phyloP scores from a whole-genome alignment of 1,139 yeast species.

The Kodamaea anthophila region DNA sequence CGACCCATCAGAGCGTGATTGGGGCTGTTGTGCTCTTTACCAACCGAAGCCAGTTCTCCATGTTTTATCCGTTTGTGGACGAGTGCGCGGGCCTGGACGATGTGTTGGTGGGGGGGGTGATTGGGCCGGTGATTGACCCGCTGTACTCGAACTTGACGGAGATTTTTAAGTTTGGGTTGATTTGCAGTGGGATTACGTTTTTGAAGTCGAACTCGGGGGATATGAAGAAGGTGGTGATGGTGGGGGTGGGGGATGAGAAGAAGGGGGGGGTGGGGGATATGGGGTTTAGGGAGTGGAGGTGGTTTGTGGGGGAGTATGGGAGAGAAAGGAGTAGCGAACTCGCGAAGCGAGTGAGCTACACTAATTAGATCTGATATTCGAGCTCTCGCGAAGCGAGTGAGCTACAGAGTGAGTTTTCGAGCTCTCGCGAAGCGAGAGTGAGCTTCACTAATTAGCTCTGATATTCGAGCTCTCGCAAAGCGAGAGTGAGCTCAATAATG shows the following conservation, averaged over 20 bases:
- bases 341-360: too few relatives aligned
- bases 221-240: slow-evolving; percentile 32
- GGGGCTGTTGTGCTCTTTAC: slow-evolving; percentile 54
- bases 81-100: slow-evolving; percentile 15
- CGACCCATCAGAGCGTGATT: slow-evolving; percentile 46
- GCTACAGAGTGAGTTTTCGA: too few relatives aligned
- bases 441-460: too few relatives aligned
- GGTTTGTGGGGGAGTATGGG: slow-evolving; percentile 35
- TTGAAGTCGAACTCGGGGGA: slow-evolving; percentile 35
- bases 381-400: too few relatives aligned
- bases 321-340: slow-evolving; percentile 10
- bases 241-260: slow-evolving; percentile 36
- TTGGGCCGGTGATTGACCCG: slow-evolving; percentile 53
- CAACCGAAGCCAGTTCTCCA: slow-evolving; percentile 40
- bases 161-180: slow-evolving; percentile 51
- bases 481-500: too few relatives aligned
- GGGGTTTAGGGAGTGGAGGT: slow-evolving; percentile 39
- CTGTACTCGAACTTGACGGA: slow-evolving; percentile 50
- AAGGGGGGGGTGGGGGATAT: slow-evolving; percentile 34
- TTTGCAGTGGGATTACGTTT: slow-evolving; percentile 54
- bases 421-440: too few relatives aligned
- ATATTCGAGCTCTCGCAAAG: too few relatives aligned
- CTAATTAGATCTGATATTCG: too few relatives aligned
- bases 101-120: slow-evolving; percentile 44
- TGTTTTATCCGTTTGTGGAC: slow-evolving; percentile 48